Evolutionary conservation across 345 rosid species (phyloP).

Genomic region (Rubroshorea leprosula): DNA sequence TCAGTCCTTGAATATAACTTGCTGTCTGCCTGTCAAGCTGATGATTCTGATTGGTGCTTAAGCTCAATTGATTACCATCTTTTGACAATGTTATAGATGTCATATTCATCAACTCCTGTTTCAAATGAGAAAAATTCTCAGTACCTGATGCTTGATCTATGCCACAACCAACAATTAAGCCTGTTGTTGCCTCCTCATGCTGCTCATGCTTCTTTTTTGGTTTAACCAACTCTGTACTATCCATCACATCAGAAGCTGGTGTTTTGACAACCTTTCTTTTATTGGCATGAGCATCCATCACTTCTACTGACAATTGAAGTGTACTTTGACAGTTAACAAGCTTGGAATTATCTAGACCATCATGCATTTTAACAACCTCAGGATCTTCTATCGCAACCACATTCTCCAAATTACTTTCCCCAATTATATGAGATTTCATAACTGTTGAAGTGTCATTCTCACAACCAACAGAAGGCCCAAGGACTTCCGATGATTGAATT

Average conservation of each 20-base stretch:
- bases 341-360: background rate
- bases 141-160: background rate
- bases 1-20: constrained; percentile 9
- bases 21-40: constrained; percentile 3
- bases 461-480: background rate
- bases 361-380: background rate
- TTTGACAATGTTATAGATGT: constrained; percentile 5
- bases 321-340: constrained; percentile 3
- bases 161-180: constrained; percentile 1
- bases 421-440: background rate
- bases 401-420: background rate
- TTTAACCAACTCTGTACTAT: background rate
- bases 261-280: background rate
- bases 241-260: background rate
- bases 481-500: background rate
- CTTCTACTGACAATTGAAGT: constrained; percentile 7
- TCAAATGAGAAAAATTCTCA: constrained; percentile 8
- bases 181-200: constrained; percentile 4
- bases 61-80: constrained; percentile 5
- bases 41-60: constrained; percentile 7
- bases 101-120: constrained; percentile 9
- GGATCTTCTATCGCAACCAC: background rate
- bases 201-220: constrained; percentile 7
- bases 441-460: background rate
- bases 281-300: constrained; percentile 11